phyloP scores from a whole-genome alignment of 2,329 filamentous ascomycete species.

The Sclerotinia borealis region DNA sequence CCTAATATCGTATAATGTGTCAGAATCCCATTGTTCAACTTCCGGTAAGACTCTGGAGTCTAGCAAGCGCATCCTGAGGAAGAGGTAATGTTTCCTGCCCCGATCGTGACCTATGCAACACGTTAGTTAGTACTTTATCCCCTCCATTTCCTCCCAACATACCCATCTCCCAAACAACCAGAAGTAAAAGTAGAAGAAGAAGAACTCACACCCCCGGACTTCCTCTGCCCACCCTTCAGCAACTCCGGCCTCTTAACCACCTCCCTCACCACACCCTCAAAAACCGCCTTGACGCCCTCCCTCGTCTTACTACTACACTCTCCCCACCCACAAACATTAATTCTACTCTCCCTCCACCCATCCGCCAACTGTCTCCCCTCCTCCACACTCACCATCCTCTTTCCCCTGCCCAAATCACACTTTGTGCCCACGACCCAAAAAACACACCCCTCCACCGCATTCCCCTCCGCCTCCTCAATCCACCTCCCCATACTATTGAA shows the following conservation, averaged over 20 bases:
- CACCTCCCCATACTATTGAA: constrained; percentile 48
- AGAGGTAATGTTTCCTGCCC: background rate
- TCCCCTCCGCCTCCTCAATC: constrained; percentile 47
- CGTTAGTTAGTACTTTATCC: constrained; percentile 20
- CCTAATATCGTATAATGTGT: background rate
- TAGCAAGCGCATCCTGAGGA: constrained; percentile 11
- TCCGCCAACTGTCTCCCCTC: constrained; percentile 43
- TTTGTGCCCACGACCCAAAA: constrained; percentile 49
- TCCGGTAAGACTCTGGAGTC: background rate
- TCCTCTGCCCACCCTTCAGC: constrained; percentile 30
- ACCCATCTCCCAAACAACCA: background rate
- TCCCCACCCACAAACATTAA: constrained; percentile 39
- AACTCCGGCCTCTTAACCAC: constrained; percentile 43
- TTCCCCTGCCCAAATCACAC: constrained; percentile 38
- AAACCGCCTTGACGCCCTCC: constrained; percentile 45
- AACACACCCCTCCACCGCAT: constrained; percentile 43
- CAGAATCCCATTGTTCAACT: background rate
- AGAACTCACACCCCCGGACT: constrained; percentile 21
- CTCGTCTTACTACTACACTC: constrained; percentile 50
- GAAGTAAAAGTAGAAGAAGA: background rate
- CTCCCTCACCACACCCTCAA: constrained; percentile 46
- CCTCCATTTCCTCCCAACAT: background rate
- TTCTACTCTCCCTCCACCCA: constrained; percentile 33
- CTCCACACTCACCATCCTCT: constrained; percentile 40
- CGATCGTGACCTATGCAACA: constrained; percentile 9